Evolutionary conservation across 2,329 filamentous ascomycete genomes (phyloP), one percentile per base, ranked within the genome.

Genomic region (Phaeosphaeria sp.): DNA sequence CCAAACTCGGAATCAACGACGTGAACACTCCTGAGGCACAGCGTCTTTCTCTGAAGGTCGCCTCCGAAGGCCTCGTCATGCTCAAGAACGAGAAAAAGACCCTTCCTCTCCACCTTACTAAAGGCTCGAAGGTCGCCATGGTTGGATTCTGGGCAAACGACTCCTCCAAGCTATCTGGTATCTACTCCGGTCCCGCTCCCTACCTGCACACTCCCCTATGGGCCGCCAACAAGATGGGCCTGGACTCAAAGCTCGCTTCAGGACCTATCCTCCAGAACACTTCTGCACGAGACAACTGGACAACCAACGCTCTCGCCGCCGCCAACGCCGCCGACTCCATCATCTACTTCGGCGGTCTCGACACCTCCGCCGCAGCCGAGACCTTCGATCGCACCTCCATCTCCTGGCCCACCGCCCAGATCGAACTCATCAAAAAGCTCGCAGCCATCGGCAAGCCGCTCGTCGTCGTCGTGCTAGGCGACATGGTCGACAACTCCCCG

Each of bases 71-170:
- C 7, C 81, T 82, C 49, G 73, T 80, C 42, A 70, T 86, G 49
- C 74, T 86, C 13, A 86, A 86, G 71, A 86, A 86, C 57, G 81
- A 85, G 49, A 45, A 56, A 0, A 69, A 74, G 0, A 36, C 30
- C 5, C 70, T 86, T 1, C 84, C 84, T 0, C 68, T 85, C 4
- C 49, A 69, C 3, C 65, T 78, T 4, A 70, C 64, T 17, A 73
- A 69, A 2, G 75, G 73, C 43, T 72, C 73, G 9, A 79, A 74
- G 6, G 76, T 89, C 3, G 86, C 84, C 0, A 74, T 89, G 44
- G 76, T 89, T 25, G 87, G 86, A 0, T 81, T 81, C 47, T 89
- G 85, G 81, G 85, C 83, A 2, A 86, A 86, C 51, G 83, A 83
- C 6, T 85, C 84, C 0, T 77, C 74, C 4, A 81, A 87, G 57